Evolutionary conservation across 805 yeast genomes (phyloP).

Genomic region (Cyberlindnera suaveolens): DNA sequence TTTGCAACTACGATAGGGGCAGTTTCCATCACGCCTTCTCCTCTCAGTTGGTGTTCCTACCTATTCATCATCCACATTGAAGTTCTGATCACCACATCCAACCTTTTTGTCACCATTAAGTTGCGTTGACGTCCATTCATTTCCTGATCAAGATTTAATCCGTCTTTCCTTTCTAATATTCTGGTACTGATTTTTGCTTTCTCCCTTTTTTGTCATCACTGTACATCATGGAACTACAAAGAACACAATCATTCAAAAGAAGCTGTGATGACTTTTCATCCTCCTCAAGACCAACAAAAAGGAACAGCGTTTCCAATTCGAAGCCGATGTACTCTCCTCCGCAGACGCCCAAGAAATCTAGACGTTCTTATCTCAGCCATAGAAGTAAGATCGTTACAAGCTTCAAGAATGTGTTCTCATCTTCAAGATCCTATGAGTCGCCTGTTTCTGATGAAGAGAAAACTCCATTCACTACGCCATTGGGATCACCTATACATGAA

Average conservation of each 20-base stretch:
- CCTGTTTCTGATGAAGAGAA: slow-evolving; percentile 13
- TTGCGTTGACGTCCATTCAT: slow-evolving; percentile 29
- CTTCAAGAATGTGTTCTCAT: slow-evolving; percentile 17
- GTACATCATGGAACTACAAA: slow-evolving; percentile 6
- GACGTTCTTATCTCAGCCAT: slow-evolving; percentile 7
- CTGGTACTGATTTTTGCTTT: not conserved
- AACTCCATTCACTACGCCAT: slow-evolving; percentile 3
- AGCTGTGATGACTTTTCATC: slow-evolving; percentile 13
- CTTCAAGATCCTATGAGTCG: slow-evolving; percentile 5
- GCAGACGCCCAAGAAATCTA: slow-evolving; percentile 10
- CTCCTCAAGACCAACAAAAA: slow-evolving; percentile 15
- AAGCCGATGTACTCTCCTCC: slow-evolving; percentile 10
- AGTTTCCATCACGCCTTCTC: no score
- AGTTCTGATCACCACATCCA: not conserved
- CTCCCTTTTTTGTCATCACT: not conserved
- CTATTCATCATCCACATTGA: no score
- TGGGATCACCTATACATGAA: not conserved
- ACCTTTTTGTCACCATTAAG: slow-evolving; percentile 23
- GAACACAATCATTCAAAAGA: slow-evolving; percentile 17
- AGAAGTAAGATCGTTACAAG: slow-evolving; percentile 18
- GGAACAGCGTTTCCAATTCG: slow-evolving; percentile 11
- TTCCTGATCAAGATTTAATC: slow-evolving; percentile 5
- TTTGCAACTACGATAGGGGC: no score
- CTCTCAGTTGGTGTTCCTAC: no score
- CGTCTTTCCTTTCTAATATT: slow-evolving; percentile 6